phyloP scores from a whole-genome alignment of 768 basidiomycete species.

The Mycena chlorophos region DNA sequence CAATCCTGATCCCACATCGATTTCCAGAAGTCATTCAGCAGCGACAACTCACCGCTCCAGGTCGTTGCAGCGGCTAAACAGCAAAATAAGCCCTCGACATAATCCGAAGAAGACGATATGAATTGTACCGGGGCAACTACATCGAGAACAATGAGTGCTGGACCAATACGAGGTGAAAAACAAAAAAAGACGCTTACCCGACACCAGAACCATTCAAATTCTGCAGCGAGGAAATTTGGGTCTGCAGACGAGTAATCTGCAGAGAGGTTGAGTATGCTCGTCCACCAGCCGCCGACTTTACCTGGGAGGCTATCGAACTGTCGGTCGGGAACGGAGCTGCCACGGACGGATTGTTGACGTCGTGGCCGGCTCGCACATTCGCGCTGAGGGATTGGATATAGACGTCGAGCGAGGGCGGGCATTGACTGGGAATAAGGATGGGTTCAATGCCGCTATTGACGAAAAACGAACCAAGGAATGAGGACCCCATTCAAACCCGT shows the following conservation, averaged over 20 bases:
- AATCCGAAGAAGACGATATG: no score
- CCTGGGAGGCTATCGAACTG: constrained; percentile 45
- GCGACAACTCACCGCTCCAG: no score
- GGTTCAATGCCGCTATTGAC: constrained; percentile 67
- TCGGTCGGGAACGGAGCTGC: constrained; percentile 63
- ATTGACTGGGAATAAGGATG: constrained; percentile 66
- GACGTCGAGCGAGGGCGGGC: constrained; percentile 55
- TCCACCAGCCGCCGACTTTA: background rate
- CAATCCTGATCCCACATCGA: no score
- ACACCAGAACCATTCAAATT: constrained; percentile 67
- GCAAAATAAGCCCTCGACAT: no score
- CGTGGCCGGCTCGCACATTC: constrained; percentile 63
- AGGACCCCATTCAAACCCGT: background rate
- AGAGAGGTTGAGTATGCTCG: background rate
- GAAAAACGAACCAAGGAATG: constrained; percentile 68
- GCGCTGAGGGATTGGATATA: constrained; percentile 55
- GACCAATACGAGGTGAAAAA: no score
- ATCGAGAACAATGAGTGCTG: no score
- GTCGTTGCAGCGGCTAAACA: no score
- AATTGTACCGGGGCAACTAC: no score
- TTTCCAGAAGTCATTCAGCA: no score
- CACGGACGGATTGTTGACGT: constrained; percentile 59
- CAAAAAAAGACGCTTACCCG: no score
- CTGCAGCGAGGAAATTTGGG: constrained; percentile 65
- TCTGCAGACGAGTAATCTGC: constrained; percentile 56